A percentile compares a stretch with the other conserved stretches of the same genome.
phyloP scores from a whole-genome alignment of 1,284 basidiomycete genomes.

The Dichomitus squalens region DNA sequence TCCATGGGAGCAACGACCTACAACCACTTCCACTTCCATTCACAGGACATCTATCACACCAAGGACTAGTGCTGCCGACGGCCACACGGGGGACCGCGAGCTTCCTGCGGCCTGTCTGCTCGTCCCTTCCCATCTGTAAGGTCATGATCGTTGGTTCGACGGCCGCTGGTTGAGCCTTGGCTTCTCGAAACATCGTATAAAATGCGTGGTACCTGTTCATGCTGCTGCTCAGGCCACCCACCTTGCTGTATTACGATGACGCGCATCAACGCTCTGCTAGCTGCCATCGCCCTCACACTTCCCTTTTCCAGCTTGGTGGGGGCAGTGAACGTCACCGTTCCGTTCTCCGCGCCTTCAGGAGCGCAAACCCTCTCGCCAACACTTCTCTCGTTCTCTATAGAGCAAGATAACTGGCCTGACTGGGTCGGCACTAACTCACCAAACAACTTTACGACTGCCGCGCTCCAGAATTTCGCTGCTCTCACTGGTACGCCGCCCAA shows the following conservation, averaged over 20 bases:
- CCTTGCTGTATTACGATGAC: background rate
- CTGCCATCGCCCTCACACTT: background rate
- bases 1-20: background rate
- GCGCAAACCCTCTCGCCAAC: constrained; percentile 32
- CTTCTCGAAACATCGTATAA: background rate
- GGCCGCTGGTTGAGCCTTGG: too few relatives aligned
- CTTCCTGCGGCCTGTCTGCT: background rate
- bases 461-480: constrained; percentile 53
- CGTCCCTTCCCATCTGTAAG: background rate
- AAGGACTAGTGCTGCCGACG: background rate
- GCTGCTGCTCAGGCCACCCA: background rate
- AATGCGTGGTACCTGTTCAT: background rate
- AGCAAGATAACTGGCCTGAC: constrained; percentile 68
- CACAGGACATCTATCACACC: background rate
- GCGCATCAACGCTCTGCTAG: background rate
- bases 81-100: background rate
- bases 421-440: constrained; percentile 54
- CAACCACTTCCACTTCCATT: background rate
- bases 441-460: constrained; percentile 61
- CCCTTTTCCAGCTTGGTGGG: background rate
- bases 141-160: background rate
- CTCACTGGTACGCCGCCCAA: constrained; percentile 59
- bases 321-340: constrained; percentile 29
- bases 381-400: constrained; percentile 66
- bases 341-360: constrained; percentile 23